These are phyloP conservation scores for Heterobasidion occidentale DNA, from an alignment of 1,284 basidiomycete species.

Conservation along the genomic window DNA sequence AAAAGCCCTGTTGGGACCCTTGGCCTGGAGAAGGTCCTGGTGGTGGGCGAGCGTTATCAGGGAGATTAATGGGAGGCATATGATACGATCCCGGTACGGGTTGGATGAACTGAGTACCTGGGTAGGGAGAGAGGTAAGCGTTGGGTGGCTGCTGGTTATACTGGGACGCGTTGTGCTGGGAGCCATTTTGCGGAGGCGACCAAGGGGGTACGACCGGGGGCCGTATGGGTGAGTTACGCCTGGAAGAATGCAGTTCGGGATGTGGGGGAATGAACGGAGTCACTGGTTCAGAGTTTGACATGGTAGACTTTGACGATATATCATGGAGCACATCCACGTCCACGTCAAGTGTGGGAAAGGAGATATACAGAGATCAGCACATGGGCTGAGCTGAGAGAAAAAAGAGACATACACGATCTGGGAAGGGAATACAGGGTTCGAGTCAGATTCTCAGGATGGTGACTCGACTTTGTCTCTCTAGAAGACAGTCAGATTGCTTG, in stretches of 20 bases:
- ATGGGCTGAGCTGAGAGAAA: too few relatives aligned
- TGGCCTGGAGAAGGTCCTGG: background rate
- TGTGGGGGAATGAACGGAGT: constrained; percentile 12
- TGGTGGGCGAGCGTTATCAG: constrained; percentile 1
- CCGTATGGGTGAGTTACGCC: constrained; percentile 2
- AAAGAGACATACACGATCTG: too few relatives aligned
- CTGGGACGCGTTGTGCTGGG: background rate
- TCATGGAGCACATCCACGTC: background rate
- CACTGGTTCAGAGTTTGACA: constrained; percentile 11
- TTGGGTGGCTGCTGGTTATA: constrained; percentile 3
- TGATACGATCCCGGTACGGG: constrained; percentile 22
- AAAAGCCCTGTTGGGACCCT: constrained; percentile 8
- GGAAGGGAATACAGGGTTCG: too few relatives aligned
- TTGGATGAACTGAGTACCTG: constrained; percentile 8
- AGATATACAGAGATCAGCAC: too few relatives aligned
- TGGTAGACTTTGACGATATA: background rate
- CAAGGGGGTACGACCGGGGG: constrained; percentile 8
- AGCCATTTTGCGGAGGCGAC: constrained; percentile 6
- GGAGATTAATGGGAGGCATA: constrained; percentile 19
- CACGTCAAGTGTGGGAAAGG: too few relatives aligned
- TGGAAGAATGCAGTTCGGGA: constrained; percentile 1
- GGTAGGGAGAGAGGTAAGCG: constrained; percentile 8
- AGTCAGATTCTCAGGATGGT: too few relatives aligned
- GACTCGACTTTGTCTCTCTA: too few relatives aligned
- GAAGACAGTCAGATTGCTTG: too few relatives aligned